These are phyloP conservation scores for Quercus mongolica DNA, from an alignment of 306 rosid genomes.

Conservation along the genomic window DNA sequence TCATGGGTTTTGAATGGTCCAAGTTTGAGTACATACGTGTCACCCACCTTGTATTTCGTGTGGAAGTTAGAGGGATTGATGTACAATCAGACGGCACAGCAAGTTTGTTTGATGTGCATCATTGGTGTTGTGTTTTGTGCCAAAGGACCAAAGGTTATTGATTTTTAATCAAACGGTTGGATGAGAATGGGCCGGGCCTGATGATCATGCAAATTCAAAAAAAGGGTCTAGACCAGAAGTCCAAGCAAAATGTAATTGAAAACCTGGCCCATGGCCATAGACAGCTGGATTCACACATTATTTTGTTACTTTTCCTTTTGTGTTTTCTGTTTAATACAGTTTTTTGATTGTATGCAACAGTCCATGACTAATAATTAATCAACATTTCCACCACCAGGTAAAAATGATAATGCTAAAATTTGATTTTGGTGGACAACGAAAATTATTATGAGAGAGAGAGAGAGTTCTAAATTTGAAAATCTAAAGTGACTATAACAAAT, in stretches of 20 bases:
- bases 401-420: no score
- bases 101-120: background rate
- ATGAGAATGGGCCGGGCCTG: slow-evolving; percentile 12
- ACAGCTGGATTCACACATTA: slow-evolving; percentile 31
- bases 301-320: background rate
- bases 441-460: no score
- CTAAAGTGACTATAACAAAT: no score
- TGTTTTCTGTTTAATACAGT: no score
- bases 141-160: background rate
- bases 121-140: slow-evolving; percentile 4
- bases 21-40: slow-evolving; percentile 30
- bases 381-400: no score
- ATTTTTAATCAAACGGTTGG: slow-evolving; percentile 3
- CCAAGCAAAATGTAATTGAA: slow-evolving; percentile 16
- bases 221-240: background rate
- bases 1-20: slow-evolving; percentile 45
- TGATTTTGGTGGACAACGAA: no score
- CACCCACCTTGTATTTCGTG: slow-evolving; percentile 20
- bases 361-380: no score
- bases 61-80: background rate
- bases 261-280: slow-evolving; percentile 34
- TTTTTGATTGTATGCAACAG: no score
- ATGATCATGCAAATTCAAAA: background rate
- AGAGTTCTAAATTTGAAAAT: no score
- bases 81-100: slow-evolving; percentile 27